Conservation (phyloP, 2,329 filamentous ascomycete genomes). For the Talaromyces verruculosus region DNA sequence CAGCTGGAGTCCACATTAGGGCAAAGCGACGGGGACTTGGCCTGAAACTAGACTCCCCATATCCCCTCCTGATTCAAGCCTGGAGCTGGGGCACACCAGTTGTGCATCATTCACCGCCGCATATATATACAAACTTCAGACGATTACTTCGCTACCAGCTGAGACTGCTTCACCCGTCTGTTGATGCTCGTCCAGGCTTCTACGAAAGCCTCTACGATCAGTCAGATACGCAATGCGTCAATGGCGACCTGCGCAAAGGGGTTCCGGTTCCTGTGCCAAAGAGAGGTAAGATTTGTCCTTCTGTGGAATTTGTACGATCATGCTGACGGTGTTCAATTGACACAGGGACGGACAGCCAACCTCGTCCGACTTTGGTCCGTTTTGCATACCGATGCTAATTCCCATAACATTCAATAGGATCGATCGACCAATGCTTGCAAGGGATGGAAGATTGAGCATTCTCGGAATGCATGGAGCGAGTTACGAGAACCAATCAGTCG, state of each 20-base stretch:
- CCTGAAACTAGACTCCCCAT: not conserved
- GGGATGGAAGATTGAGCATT: too few relatives aligned
- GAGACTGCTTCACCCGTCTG: not conserved
- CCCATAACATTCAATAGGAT: not conserved
- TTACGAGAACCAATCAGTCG: not conserved
- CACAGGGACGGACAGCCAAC: not conserved
- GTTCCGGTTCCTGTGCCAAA: not conserved
- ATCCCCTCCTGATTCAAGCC: not conserved
- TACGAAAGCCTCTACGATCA: not conserved
- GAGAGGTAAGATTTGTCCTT: not conserved
- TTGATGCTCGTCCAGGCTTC: not conserved
- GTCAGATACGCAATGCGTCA: not conserved
- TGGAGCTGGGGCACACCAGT: too few relatives aligned
- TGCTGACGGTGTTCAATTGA: not conserved
- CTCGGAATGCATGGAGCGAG: too few relatives aligned
- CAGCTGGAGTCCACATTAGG: too few relatives aligned
- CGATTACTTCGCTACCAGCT: not conserved
- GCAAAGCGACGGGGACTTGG: not conserved
- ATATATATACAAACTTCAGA: too few relatives aligned
- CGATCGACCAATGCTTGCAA: not conserved
- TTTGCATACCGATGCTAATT: not conserved
- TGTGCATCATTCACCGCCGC: too few relatives aligned
- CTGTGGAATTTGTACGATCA: not conserved
- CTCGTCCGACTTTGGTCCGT: not conserved
- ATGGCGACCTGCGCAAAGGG: not conserved